phyloP scores from a whole-genome alignment of 2,329 filamentous ascomycete species.

The Thielaviopsis ethacetica region DNA sequence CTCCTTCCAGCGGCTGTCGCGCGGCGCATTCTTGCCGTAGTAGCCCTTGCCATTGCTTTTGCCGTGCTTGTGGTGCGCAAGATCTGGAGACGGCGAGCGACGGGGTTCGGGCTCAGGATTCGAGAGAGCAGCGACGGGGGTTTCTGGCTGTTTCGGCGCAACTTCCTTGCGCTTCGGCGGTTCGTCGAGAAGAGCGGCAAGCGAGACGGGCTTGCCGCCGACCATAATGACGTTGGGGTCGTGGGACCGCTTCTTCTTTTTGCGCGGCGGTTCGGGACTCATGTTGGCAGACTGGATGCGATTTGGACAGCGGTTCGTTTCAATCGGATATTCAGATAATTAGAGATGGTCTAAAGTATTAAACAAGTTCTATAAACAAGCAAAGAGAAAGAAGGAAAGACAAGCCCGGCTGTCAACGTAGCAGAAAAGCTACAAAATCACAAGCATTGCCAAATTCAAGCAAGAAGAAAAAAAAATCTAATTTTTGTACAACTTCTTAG shows the following conservation, averaged over 20 bases:
- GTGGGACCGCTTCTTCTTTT: conserved; percentile 22
- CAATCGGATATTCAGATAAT: no score
- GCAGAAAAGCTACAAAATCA: neutral
- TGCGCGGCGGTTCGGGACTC: conserved; percentile 17
- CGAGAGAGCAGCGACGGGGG: conserved; percentile 22
- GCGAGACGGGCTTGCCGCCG: conserved; percentile 30
- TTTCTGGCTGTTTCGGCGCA: conserved; percentile 21
- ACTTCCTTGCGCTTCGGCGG: conserved; percentile 13
- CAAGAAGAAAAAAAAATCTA: no score
- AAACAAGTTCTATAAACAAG: no score
- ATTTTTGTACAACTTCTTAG: no score
- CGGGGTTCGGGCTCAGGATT: neutral
- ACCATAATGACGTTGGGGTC: conserved; percentile 26
- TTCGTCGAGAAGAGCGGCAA: conserved; percentile 31
- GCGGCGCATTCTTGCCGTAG: neutral
- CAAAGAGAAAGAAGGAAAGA: no score
- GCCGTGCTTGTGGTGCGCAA: neutral
- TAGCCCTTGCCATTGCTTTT: neutral
- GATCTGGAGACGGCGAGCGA: neutral
- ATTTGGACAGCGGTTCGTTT: no score
- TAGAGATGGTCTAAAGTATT: no score
- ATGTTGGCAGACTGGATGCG: neutral
- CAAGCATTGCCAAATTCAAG: neutral
- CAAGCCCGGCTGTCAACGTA: no score
- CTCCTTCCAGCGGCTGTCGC: conserved; percentile 13